Base-by-base conservation (phyloP, 768 basidiomycete species). In the Rhodotorula paludigena region DNA sequence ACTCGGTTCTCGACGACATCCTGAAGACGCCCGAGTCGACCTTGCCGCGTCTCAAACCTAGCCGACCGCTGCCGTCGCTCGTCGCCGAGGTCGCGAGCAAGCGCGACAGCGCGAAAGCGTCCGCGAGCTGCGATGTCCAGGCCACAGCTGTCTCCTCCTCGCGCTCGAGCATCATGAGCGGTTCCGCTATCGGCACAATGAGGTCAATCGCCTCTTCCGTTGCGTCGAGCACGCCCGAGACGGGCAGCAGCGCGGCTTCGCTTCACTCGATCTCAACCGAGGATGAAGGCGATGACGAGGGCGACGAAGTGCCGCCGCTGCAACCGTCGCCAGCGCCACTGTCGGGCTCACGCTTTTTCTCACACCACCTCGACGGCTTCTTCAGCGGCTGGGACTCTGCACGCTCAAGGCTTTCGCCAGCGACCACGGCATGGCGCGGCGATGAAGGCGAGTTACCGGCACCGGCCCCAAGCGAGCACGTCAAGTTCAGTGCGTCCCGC, bases 401-500 rank as follows among this genome's bases (percentile, higher is more conserved):
- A 2, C 32, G 60, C 5, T 45, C 60, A 1, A 20, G 18, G 9
- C 18, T 21, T 21, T 57, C 56, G 30, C 25, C 49, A 11, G 35
- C 33, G 42, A 33, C 23, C 25, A 42, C 60, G 5, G 48, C 58
- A 28, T 57, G 54, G 21, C 21, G 35, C 32, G 36, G 33, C 3
- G 25, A 11, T 25, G 14, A 49, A 32, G 14, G 35, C 11, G n/a
- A 12, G 20, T 28, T 42, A 28, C 15, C 52, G n/a, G n/a, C 48
- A 25, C 23, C 28, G 7, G 20, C 25, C 5, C 48, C 35, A 1
- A 30, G 41, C 44, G 64, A 60, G n/a, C 73, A 70, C 41, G 36
- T 73, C 62, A 73, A 73, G 47, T 45, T 67, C 56, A 64, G 64
- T 67, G 33, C 55, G 64, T 51, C 35, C 10, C 2, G 33, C 11